These are phyloP conservation scores for Chamaecrista fasciculata DNA, from an alignment of 306 rosid species.

Conservation along the genomic window DNA sequence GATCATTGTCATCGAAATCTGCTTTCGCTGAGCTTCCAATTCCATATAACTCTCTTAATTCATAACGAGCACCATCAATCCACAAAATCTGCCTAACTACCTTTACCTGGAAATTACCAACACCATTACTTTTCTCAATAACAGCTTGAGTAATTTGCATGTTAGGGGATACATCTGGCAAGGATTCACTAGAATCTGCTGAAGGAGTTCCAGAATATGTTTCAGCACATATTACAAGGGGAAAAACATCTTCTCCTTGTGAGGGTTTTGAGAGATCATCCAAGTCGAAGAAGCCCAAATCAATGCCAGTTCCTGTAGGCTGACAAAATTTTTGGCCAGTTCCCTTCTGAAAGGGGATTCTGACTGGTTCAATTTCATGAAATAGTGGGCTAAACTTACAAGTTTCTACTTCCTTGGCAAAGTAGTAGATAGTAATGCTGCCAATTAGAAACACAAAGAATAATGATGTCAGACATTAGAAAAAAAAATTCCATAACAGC, in stretches of 20 bases:
- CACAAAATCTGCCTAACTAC: constrained; percentile 75
- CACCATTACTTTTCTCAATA: constrained; percentile 51
- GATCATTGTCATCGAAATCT: constrained; percentile 59
- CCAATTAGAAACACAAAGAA: constrained; percentile 27
- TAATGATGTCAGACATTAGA: constrained; percentile 23
- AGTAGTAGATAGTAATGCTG: constrained; percentile 79
- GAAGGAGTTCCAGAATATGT: constrained; percentile 42
- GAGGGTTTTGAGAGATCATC: constrained; percentile 90
- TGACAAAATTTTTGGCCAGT: constrained; percentile 69
- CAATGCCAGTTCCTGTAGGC: constrained; percentile 85
- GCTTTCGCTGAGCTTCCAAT: constrained; percentile 58
- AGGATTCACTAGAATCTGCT: constrained; percentile 36
- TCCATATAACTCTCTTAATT: constrained; percentile 80
- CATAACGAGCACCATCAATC: constrained; percentile 78
- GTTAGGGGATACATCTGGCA: constrained; percentile 44
- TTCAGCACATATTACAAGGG: constrained; percentile 83
- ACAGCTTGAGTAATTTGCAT: constrained; percentile 84
- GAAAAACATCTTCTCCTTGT: constrained; percentile 66
- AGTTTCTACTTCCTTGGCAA: constrained; percentile 82
- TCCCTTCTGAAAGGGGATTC: constrained; percentile 80
- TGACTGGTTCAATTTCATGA: constrained; percentile 67
- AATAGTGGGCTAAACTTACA: constrained; percentile 64
- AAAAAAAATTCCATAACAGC: constrained; percentile 9
- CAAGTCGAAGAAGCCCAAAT: constrained; percentile 79
- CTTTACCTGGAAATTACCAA: constrained; percentile 58